Evolutionary conservation across 495 filamentous ascomycete species (phyloP).

Genomic region (Neurospora sp.): DNA sequence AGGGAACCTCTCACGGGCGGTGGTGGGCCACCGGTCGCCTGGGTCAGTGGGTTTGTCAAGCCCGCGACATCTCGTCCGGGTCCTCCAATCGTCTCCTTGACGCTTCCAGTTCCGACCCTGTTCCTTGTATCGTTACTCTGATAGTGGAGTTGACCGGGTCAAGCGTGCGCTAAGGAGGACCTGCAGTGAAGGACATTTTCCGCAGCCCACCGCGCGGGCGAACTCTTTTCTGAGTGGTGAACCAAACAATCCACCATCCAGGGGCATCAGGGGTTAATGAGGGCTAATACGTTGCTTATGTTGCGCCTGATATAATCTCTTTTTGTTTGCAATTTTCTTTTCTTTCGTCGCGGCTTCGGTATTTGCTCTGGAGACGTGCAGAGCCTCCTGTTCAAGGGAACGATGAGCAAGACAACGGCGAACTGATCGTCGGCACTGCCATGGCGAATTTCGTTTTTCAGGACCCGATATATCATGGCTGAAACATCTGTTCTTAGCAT

Average conservation of each 20-base stretch:
- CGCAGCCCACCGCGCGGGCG: constrained; percentile 3
- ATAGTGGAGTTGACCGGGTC: constrained; percentile 16
- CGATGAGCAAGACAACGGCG: background rate
- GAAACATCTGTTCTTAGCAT: background rate
- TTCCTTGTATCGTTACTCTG: constrained; percentile 12
- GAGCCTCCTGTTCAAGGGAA: background rate
- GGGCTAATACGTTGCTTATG: background rate
- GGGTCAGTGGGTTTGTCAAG: constrained; percentile 4
- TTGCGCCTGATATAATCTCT: background rate
- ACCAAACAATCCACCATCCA: background rate
- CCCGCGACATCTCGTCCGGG: background rate
- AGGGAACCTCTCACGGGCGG: constrained; percentile 5
- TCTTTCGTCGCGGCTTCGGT: background rate
- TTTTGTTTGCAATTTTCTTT: background rate
- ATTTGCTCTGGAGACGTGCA: background rate
- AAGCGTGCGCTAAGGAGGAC: constrained; percentile 9
- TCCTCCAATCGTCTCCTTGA: background rate
- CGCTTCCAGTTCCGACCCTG: constrained; percentile 12
- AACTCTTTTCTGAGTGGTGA: background rate
- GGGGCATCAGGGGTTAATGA: background rate
- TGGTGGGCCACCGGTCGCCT: constrained; percentile 5
- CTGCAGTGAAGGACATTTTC: constrained; percentile 10
- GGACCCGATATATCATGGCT: background rate
- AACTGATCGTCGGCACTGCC: background rate
- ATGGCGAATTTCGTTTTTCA: background rate